phyloP scores from a whole-genome alignment of 495 filamentous ascomycete species.

The Annulohypoxylon stygium region DNA sequence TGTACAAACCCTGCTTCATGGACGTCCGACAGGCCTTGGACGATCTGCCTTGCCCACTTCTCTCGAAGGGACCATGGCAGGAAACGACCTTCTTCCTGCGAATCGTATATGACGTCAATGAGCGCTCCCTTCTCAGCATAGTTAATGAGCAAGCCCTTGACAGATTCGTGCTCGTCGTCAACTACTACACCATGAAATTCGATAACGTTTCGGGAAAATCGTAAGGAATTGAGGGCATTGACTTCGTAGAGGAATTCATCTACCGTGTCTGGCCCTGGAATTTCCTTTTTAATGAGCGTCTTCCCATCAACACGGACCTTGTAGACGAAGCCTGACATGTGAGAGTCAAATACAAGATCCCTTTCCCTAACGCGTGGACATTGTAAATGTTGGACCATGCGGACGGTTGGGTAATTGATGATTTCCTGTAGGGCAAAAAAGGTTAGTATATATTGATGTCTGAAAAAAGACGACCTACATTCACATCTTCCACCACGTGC shows the following conservation, averaged over 20 bases:
- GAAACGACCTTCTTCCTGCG: constrained; percentile 59
- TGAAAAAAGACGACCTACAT: constrained; percentile 60
- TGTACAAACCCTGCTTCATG: constrained; percentile 98
- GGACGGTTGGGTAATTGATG: constrained; percentile 84
- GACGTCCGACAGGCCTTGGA: constrained; percentile 89
- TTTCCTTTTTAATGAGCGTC: constrained; percentile 95
- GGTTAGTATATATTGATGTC: constrained; percentile 35
- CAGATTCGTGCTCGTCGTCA: constrained; percentile 76
- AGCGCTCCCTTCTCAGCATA: constrained; percentile 90
- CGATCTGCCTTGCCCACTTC: constrained; percentile 93
- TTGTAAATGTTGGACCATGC: constrained; percentile 79
- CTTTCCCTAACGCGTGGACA: constrained; percentile 77
- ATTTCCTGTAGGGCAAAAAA: constrained; percentile 70
- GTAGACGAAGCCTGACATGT: constrained; percentile 97
- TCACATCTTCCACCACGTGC: constrained; percentile 97
- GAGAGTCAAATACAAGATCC: constrained; percentile 85
- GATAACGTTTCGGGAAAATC: constrained; percentile 81
- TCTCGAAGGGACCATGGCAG: constrained; percentile 83
- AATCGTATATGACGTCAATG: constrained; percentile 90
- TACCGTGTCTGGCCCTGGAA: constrained; percentile 93
- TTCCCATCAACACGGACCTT: constrained; percentile 79
- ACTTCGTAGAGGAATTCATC: constrained; percentile 99
- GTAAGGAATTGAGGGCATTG: constrained; percentile 88
- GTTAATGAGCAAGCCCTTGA: constrained; percentile 92
- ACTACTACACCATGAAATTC: constrained; percentile 90